A percentile compares a stretch with the other conserved stretches of the same genome.
These are phyloP conservation scores for Penicillium frequentans DNA, from an alignment of 2,329 filamentous ascomycete genomes.

Conservation along the genomic window DNA sequence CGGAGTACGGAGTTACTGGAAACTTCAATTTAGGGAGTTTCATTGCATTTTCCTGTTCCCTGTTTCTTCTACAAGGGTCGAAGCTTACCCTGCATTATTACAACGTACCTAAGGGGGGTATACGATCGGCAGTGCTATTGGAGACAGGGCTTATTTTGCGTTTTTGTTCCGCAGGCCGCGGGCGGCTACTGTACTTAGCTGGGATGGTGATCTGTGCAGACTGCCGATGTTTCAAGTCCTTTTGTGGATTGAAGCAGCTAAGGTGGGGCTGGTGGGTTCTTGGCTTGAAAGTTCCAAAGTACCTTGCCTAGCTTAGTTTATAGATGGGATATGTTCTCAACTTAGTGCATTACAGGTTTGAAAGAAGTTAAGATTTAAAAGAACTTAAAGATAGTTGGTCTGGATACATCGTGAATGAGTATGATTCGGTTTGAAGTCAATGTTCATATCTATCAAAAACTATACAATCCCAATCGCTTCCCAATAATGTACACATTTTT, in stretches of 20 bases:
- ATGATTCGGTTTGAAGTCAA: background rate
- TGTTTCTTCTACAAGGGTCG: background rate
- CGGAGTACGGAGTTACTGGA: background rate
- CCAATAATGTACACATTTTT: slow-evolving; percentile 15
- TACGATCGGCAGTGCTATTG: background rate
- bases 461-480: slow-evolving; percentile 1
- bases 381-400: no score
- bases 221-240: background rate
- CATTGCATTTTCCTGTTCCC: background rate
- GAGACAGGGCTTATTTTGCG: background rate
- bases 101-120: background rate
- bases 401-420: background rate
- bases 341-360: background rate
- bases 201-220: background rate
- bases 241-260: background rate
- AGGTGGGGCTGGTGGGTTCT: background rate
- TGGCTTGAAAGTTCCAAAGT: background rate
- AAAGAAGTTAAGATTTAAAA: background rate
- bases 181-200: background rate
- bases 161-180: background rate
- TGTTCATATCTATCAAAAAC: slow-evolving; percentile 4
- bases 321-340: background rate
- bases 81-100: background rate
- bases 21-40: background rate
- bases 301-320: background rate